phyloP scores from a whole-genome alignment of 768 basidiomycete species.

The Trametes maxima region DNA sequence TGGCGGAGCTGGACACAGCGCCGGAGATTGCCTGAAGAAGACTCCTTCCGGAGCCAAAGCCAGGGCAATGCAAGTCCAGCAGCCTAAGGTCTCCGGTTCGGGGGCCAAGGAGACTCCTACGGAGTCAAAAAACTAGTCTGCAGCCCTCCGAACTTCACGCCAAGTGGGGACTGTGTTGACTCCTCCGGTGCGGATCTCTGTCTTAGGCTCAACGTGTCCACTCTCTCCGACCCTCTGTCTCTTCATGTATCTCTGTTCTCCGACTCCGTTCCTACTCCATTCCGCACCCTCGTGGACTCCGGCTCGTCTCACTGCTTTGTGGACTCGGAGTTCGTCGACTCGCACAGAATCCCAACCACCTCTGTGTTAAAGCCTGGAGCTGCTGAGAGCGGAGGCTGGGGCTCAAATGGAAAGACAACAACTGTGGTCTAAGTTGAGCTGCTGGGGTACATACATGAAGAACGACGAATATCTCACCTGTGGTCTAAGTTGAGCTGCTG shows the following conservation, averaged over 20 bases:
- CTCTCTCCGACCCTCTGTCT: no score
- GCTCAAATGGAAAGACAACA: no score
- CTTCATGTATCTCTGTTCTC: background rate
- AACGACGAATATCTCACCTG: no score
- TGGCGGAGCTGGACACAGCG: background rate
- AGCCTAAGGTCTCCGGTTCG: background rate
- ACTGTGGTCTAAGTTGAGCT: no score
- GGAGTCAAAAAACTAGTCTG: background rate
- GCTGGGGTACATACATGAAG: no score
- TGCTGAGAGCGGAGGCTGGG: no score
- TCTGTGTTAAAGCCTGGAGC: no score
- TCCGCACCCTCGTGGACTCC: background rate
- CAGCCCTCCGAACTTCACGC: background rate
- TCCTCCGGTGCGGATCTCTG: background rate
- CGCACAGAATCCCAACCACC: background rate
- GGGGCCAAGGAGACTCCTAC: background rate
- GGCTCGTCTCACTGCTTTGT: constrained; percentile 2
- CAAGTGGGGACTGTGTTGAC: background rate
- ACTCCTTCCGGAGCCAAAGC: background rate
- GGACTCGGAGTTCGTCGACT: background rate
- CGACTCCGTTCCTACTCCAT: background rate
- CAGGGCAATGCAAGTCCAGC: background rate
- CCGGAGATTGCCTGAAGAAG: background rate
- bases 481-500: no score
- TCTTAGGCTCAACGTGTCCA: background rate